Percentiles rank a stretch among this genome's conserved stretches.
phyloP scores from a whole-genome alignment of 83 land plant genomes.

The Thuja plicata region DNA sequence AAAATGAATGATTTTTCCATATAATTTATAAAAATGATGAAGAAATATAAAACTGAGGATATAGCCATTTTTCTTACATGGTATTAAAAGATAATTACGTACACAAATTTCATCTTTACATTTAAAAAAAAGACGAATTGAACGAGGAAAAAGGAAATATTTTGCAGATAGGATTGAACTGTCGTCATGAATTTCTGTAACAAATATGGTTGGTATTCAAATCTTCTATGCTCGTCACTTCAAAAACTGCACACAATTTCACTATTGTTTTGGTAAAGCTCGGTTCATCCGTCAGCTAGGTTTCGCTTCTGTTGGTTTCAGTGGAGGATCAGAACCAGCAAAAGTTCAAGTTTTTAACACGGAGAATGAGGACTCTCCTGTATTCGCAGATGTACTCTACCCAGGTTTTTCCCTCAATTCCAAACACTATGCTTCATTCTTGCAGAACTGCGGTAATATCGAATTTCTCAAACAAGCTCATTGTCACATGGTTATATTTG shows the following conservation, averaged over 20 bases:
- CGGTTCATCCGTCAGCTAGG: neutral
- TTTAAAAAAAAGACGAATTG: no score
- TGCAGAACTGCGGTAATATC: neutral
- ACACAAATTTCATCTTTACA: no score
- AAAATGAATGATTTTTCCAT: no score
- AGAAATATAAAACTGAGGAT: no score
- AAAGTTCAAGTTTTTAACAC: neutral
- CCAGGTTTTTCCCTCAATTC: neutral
- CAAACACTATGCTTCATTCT: neutral
- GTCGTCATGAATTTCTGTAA: neutral
- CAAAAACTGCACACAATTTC: neutral
- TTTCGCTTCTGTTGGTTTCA: neutral
- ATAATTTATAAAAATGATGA: no score
- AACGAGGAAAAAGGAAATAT: no score
- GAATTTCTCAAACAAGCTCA: slow-evolving; percentile 1
- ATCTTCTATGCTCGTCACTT: neutral
- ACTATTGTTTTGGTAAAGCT: neutral
- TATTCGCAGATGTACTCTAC: neutral
- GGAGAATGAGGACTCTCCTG: neutral
- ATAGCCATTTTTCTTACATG: no score
- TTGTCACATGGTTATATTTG: neutral
- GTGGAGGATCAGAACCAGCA: neutral
- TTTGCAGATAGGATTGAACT: neutral
- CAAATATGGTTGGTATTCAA: neutral
- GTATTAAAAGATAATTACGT: no score